phyloP scores from a whole-genome alignment of 1,284 basidiomycete species.

The Blastosporella zonata region DNA sequence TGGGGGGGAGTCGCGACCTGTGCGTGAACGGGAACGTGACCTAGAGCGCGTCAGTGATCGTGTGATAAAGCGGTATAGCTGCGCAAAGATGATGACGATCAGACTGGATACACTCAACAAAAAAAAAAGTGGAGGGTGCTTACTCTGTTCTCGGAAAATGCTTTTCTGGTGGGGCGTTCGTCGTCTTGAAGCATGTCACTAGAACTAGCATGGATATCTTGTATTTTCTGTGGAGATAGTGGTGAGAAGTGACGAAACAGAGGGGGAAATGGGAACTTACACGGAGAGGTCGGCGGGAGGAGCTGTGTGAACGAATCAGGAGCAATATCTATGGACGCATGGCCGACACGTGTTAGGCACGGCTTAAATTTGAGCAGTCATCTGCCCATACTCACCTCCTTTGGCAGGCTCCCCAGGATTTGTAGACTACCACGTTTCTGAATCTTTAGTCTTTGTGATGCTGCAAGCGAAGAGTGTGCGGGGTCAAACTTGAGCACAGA shows the following conservation, averaged over 20 bases:
- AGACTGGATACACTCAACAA: slow-evolving; percentile 10
- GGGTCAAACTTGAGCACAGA: neutral
- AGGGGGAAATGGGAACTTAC: slow-evolving; percentile 23
- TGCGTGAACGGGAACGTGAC: slow-evolving; percentile 47
- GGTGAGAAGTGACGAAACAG: slow-evolving; percentile 9
- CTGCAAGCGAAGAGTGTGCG: slow-evolving; percentile 3
- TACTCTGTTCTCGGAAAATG: slow-evolving; percentile 42
- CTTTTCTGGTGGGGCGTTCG: slow-evolving; percentile 36
- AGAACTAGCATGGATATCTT: slow-evolving; percentile 12
- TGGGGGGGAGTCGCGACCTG: slow-evolving; percentile 16
- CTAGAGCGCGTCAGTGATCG: slow-evolving; percentile 49
- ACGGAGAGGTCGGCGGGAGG: slow-evolving; percentile 26
- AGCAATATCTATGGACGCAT: slow-evolving; percentile 31
- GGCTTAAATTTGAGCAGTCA: slow-evolving; percentile 19
- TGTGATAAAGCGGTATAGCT: slow-evolving; percentile 52
- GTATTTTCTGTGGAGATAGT: slow-evolving; percentile 6
- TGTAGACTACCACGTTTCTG: slow-evolving; percentile 19
- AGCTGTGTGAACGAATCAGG: slow-evolving; percentile 37
- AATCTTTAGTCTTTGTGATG: slow-evolving; percentile 3
- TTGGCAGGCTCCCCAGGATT: slow-evolving; percentile 28
- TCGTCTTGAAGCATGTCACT: slow-evolving; percentile 24
- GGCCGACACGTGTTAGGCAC: slow-evolving; percentile 45
- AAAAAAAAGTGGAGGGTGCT: slow-evolving; percentile 18
- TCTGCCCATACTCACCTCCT: slow-evolving; percentile 28
- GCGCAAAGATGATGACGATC: slow-evolving; percentile 13